Percentiles rank a stretch among this genome's conserved stretches.
These are phyloP conservation scores for Yarrowia sp. DNA, from an alignment of 805 yeast species.

Conservation along the genomic window DNA sequence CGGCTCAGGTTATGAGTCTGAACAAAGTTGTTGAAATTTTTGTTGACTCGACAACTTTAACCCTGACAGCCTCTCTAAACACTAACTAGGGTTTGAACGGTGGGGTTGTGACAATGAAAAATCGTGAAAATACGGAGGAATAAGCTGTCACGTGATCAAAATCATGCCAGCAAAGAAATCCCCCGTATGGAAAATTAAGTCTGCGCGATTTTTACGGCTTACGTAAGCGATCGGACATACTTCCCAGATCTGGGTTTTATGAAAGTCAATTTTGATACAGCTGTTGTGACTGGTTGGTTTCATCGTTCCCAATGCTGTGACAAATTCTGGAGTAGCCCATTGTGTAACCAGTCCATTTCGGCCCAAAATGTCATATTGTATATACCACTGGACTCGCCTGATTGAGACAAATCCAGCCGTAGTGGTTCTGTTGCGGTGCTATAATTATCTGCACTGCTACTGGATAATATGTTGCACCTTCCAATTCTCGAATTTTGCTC, in stretches of 20 bases:
- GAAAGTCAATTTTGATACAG: no score
- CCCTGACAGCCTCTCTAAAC: not conserved
- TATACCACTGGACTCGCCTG: no score
- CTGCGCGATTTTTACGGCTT: not conserved
- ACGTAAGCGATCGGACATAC: not conserved
- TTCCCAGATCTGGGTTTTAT: not conserved
- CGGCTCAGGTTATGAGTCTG: not conserved
- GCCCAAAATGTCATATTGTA: no score
- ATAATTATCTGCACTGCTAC: not conserved
- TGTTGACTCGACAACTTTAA: not conserved
- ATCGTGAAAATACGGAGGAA: not conserved
- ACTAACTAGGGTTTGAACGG: not conserved
- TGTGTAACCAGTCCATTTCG: not conserved
- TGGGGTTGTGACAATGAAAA: not conserved
- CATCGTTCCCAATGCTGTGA: no score
- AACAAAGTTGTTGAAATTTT: not conserved
- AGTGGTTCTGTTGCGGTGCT: no score
- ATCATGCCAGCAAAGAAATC: no score
- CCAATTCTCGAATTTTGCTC: constrained; percentile 1
- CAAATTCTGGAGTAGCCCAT: not conserved
- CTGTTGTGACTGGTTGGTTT: no score
- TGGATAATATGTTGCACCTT: not conserved
- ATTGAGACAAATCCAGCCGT: no score
- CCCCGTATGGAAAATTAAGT: no score
- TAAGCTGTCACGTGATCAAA: no score